phyloP scores from a whole-genome alignment of 2,329 filamentous ascomycete genomes.

The Cylindrodendrum hubeiense region DNA sequence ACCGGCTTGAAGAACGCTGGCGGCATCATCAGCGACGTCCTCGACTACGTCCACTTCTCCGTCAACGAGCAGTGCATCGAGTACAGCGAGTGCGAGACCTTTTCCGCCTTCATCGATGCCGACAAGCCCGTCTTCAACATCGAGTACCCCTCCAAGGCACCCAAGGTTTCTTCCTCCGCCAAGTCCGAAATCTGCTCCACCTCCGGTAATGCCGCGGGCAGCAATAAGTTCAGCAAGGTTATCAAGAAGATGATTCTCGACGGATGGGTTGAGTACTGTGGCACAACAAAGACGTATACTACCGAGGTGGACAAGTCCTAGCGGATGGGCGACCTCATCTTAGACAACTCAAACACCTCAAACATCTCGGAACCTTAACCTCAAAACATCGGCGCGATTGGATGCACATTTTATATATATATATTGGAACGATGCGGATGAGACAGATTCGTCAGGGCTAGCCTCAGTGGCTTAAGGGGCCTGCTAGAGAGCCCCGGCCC shows the following conservation, averaged over 20 bases:
- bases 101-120: conserved; percentile 67
- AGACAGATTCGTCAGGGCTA: background rate
- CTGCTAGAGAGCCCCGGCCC: background rate
- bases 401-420: background rate
- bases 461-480: background rate
- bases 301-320: conserved; percentile 37
- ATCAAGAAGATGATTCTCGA: conserved; percentile 75
- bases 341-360: background rate
- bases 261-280: conserved; percentile 71
- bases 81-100: conserved; percentile 70
- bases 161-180: conserved; percentile 49
- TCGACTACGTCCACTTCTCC: conserved; percentile 69
- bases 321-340: background rate
- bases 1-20: conserved; percentile 78
- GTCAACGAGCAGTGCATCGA: conserved; percentile 79
- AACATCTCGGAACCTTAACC: background rate
- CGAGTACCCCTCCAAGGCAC: conserved; percentile 72
- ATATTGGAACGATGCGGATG: background rate
- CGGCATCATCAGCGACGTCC: conserved; percentile 64
- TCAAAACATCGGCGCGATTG: background rate
- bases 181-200: conserved; percentile 58
- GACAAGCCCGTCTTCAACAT: conserved; percentile 80
- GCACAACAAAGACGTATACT: conserved; percentile 46
- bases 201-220: conserved; percentile 52
- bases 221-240: conserved; percentile 70